phyloP scores from a whole-genome alignment of 345 rosid genomes.

The Theobroma cacao region DNA sequence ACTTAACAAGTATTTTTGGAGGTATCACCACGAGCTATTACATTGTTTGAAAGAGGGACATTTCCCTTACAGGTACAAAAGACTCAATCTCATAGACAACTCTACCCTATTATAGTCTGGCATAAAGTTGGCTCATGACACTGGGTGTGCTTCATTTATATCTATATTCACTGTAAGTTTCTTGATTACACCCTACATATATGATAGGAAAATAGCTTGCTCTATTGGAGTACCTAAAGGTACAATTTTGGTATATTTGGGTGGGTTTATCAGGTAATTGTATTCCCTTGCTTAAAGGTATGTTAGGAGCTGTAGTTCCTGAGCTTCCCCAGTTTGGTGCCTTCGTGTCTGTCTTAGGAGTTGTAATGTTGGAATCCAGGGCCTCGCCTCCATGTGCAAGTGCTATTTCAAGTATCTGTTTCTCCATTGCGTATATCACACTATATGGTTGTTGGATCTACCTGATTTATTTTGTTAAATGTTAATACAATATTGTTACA shows the following conservation, averaged over 20 bases:
- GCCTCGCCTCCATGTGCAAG: constrained; percentile 58
- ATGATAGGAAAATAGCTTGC: constrained; percentile 3
- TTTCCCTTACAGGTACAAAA: no score
- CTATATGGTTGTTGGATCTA: not conserved
- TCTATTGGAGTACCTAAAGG: constrained; percentile 11
- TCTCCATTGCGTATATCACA: not conserved
- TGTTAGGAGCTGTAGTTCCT: constrained; percentile 65
- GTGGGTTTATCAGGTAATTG: constrained; percentile 44
- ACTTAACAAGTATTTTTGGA: no score
- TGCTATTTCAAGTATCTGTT: constrained; percentile 5
- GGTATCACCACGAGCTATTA: no score
- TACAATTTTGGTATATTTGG: constrained; percentile 13
- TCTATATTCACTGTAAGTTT: constrained; percentile 50
- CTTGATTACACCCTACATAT: constrained; percentile 1
- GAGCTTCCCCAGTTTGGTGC: constrained; percentile 56
- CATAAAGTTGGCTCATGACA: no score
- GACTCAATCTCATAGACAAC: no score
- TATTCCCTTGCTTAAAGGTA: constrained; percentile 70
- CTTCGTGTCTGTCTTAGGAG: constrained; percentile 49
- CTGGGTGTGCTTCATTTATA: constrained; percentile 58
- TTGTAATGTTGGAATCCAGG: constrained; percentile 60
- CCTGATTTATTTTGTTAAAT: not conserved
- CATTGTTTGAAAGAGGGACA: no score
- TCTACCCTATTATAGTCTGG: no score
- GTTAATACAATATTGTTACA: constrained; percentile 15